phyloP scores from a whole-genome alignment of 192 early-diverging fungal species.

The Podila minutissima region DNA sequence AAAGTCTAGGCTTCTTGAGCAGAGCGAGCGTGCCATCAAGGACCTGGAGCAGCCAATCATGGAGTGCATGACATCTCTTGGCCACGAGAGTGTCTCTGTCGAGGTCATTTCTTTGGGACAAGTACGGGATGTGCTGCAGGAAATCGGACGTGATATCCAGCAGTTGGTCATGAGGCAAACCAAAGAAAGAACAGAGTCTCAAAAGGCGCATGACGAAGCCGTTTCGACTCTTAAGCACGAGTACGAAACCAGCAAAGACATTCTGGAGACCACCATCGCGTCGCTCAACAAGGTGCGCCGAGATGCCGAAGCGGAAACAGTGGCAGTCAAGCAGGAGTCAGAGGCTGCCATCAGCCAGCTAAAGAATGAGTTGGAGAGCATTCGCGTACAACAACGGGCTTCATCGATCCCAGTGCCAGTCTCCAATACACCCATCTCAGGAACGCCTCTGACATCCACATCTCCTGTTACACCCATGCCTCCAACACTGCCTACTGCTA shows the following conservation, averaged over 20 bases:
- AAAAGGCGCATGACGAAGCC: neutral
- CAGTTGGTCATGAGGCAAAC: constrained; percentile 14
- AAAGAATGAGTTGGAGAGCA: constrained; percentile 26
- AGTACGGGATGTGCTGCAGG: constrained; percentile 11
- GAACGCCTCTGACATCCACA: neutral
- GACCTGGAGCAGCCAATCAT: constrained; percentile 19
- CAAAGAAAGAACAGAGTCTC: neutral
- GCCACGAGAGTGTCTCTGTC: neutral
- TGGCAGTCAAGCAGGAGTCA: neutral
- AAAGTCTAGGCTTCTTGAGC: constrained; percentile 36
- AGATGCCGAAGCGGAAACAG: constrained; percentile 11
- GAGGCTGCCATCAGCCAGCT: constrained; percentile 6
- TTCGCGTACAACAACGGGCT: constrained; percentile 23
- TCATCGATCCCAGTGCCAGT: constrained; percentile 30
- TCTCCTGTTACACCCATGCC: constrained; percentile 18
- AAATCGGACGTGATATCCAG: constrained; percentile 17
- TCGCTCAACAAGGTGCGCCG: constrained; percentile 15
- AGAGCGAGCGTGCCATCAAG: constrained; percentile 24
- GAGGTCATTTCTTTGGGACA: constrained; percentile 19
- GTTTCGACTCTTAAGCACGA: constrained; percentile 15
- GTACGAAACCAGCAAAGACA: constrained; percentile 12
- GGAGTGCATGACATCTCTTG: constrained; percentile 12
- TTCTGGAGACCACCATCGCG: constrained; percentile 26
- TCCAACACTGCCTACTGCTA: neutral
- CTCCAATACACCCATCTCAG: constrained; percentile 11